Base-by-base conservation (phyloP, 345 rosid species). In the Lumnitzera littorea region DNA sequence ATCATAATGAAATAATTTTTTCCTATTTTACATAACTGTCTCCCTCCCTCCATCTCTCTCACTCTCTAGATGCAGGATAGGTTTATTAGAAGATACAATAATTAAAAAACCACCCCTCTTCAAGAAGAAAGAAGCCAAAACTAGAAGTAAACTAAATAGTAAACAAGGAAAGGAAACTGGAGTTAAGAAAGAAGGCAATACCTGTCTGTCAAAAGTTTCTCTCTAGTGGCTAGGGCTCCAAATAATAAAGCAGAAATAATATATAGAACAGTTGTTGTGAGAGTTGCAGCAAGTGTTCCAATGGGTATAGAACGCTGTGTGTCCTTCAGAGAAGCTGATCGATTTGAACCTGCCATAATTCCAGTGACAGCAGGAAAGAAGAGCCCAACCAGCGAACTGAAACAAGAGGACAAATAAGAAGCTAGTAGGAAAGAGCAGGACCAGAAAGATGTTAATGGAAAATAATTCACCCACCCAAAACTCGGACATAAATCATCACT, bases 301-400 rank as follows among this genome's bases (percentile, higher is more conserved):
- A 91, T 8, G 1, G 99, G 98, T 67, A 95, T 95, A 63, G 99
- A 95, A 51, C 81, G 92, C 67, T 95, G 99, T 8, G 99, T 95
- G 67, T 95, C 99, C 74, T 86, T 91, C 51, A 95, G 83, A 46
- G 94, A 86, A 25, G 96, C 89, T 64, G 98, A 95, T 76, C 99
- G 82, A 76, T 95, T 95, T 61, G 98, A 95, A 54, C 99, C 98
- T 24, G 99, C 96, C 99, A 95, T 88, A 61, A 94, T 90, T 71
- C 97, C 99, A 11, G 99, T 94, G 56, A 94, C 99, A 57, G 99
- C 97, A 67, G 99, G 99, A 75, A 95, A 95, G 78, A 91, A 95
- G 62, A 95, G 91, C 70, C 99, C 98, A 58, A 95, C 98, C 88
- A 95, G 64, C 50, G 87, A 81, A 84, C 96, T 91, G 90, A 24